Conservation (phyloP, 2,329 filamentous ascomycete species). For the Alternaria alternata region DNA sequence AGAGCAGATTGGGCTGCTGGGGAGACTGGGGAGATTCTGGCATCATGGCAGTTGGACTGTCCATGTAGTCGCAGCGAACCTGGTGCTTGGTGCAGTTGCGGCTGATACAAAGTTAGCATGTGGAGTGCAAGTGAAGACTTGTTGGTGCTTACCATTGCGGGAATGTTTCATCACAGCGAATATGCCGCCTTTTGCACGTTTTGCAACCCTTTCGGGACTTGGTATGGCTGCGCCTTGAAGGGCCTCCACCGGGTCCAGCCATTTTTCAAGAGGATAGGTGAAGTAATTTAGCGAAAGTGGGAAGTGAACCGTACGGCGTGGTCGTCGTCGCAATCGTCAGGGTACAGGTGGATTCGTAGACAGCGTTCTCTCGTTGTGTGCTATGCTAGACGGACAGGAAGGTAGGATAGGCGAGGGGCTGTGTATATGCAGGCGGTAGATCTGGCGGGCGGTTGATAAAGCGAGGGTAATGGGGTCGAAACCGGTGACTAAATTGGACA, state of each 20-base stretch:
- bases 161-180: constrained; percentile 96
- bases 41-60: constrained; percentile 73
- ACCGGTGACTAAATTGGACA: constrained; percentile 42
- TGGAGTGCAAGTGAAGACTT: not conserved
- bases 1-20: constrained; percentile 72
- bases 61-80: constrained; percentile 97
- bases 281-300: constrained; percentile 25
- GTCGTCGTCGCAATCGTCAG: constrained; percentile 23
- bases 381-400: constrained; percentile 21
- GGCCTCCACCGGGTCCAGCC: constrained; percentile 94
- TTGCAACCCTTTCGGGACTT: constrained; percentile 99
- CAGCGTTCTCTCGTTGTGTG: constrained; percentile 16
- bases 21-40: constrained; percentile 62
- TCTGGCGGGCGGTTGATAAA: constrained; percentile 42
- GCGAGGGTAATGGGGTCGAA: constrained; percentile 43
- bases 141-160: constrained; percentile 82
- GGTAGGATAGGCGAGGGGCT: constrained; percentile 40
- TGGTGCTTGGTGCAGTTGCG: constrained; percentile 99
- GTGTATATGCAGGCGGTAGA: constrained; percentile 46
- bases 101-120: constrained; percentile 59
- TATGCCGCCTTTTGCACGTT: constrained; percentile 96
- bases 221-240: constrained; percentile 90
- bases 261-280: constrained; percentile 58
- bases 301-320: constrained; percentile 20
- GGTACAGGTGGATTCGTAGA: constrained; percentile 19